These are phyloP conservation scores for Carex parvula DNA, from an alignment of 176 grass and related monocot genomes.

Conservation along the genomic window DNA sequence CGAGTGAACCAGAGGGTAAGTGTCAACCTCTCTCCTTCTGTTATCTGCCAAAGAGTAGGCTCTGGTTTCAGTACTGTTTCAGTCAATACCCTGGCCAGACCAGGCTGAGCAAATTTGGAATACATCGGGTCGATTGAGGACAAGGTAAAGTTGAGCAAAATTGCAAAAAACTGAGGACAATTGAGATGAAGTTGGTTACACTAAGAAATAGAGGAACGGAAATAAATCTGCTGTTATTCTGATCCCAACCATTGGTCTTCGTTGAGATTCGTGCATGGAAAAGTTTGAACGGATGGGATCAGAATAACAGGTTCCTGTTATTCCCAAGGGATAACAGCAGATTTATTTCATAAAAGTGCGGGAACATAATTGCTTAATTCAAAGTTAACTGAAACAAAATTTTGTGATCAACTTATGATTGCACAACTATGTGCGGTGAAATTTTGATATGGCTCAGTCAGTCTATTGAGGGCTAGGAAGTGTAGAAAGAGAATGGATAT, in stretches of 20 bases:
- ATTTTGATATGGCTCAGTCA: neutral
- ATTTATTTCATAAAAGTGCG: neutral
- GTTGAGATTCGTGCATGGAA: too few relatives aligned
- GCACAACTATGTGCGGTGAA: neutral
- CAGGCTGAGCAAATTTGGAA: neutral
- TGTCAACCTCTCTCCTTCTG: slow-evolving; percentile 88
- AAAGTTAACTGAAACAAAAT: neutral
- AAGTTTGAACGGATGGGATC: too few relatives aligned
- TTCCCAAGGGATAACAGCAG: too few relatives aligned
- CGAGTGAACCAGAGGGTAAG: slow-evolving; percentile 90
- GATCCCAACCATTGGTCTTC: too few relatives aligned
- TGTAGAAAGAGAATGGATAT: neutral
- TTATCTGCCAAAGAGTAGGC: slow-evolving; percentile 47
- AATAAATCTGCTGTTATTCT: too few relatives aligned
- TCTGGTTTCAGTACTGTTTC: slow-evolving; percentile 23
- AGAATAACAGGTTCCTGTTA: too few relatives aligned
- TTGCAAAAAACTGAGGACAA: neutral
- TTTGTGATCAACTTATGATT: neutral
- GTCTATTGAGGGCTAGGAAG: neutral
- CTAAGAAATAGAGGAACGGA: neutral
- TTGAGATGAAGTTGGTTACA: neutral
- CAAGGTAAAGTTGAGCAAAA: neutral
- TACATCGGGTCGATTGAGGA: neutral
- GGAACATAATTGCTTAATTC: neutral
- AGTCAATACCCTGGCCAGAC: neutral